A percentile compares a stretch with the other conserved stretches of the same genome.
Evolutionary conservation across 2,329 filamentous ascomycete genomes (phyloP).

Genomic region (Cytospora leucostoma): DNA sequence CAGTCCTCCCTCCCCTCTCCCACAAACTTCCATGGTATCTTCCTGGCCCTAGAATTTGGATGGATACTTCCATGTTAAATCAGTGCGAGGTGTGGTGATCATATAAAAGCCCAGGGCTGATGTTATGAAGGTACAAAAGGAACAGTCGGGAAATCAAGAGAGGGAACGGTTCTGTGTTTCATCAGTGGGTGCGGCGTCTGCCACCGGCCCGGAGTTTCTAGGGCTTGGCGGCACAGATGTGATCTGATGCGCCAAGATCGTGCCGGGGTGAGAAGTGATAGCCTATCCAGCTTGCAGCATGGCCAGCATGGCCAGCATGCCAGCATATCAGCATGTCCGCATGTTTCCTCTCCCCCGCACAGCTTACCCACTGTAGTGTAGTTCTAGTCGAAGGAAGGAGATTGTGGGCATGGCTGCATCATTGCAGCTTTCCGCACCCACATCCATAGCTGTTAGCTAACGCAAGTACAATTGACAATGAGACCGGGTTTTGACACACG

Average conservation of each 20-base stretch:
- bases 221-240: constrained; percentile 14
- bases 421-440: no score
- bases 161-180: constrained; percentile 11
- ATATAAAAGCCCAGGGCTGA: not conserved
- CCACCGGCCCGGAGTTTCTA: constrained; percentile 10
- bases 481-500: no score
- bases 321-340: not conserved
- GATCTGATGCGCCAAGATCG: constrained; percentile 23
- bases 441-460: no score
- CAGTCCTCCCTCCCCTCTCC: constrained; percentile 7
- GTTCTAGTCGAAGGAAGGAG: no score
- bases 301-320: not conserved
- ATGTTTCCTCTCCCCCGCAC: not conserved
- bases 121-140: not conserved
- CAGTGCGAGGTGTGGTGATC: not conserved
- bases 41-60: not conserved
- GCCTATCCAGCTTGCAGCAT: constrained; percentile 10
- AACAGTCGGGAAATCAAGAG: not conserved
- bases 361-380: no score
- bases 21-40: not conserved
- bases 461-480: no score
- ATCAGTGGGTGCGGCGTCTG: constrained; percentile 11
- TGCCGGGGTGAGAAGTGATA: constrained; percentile 19
- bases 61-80: not conserved
- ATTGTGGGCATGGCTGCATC: no score